Percentiles rank a stretch among this genome's conserved stretches.
phyloP scores from a whole-genome alignment of 1,139 yeast genomes.

The Kodamaea suecica region DNA sequence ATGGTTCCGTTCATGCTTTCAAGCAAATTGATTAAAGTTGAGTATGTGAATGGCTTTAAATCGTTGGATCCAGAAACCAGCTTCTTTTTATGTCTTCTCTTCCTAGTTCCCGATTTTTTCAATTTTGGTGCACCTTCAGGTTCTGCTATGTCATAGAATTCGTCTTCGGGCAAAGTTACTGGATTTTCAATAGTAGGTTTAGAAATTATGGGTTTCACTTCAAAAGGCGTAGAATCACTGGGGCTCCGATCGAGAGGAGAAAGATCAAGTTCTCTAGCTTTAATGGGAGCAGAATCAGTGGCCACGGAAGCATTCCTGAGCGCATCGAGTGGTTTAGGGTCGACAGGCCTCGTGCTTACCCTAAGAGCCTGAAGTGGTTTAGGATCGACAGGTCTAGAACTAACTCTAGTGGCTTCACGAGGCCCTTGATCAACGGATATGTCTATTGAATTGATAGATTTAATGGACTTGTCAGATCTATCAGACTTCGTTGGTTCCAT shows the following conservation, averaged over 20 bases:
- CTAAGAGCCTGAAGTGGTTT: too few species aligned
- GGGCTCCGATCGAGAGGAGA: too few species aligned
- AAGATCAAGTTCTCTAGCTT: too few species aligned
- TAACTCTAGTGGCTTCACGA: not conserved
- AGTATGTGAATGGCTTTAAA: constrained; percentile 54
- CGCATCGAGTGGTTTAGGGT: not conserved
- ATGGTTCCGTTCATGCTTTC: constrained; percentile 65
- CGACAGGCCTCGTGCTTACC: not conserved
- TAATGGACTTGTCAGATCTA: too few species aligned
- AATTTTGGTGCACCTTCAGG: constrained; percentile 36
- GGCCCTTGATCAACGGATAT: not conserved
- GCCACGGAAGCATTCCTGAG: not conserved
- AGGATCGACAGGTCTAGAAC: not conserved
- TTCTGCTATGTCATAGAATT: constrained; percentile 39
- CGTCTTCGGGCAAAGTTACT: constrained; percentile 18
- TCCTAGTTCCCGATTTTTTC: constrained; percentile 28
- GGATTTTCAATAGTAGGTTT: not conserved
- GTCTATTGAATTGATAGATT: not conserved
- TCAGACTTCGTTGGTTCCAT: not conserved
- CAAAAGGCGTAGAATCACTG: not conserved
- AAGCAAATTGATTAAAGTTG: constrained; percentile 54
- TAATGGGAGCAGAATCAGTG: not conserved
- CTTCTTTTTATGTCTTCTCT: constrained; percentile 18
- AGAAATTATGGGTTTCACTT: not conserved
- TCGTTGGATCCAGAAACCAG: constrained; percentile 16